phyloP scores from a whole-genome alignment of 352 stramenopile genomes.

The Phytopythium chamaehyphon region DNA sequence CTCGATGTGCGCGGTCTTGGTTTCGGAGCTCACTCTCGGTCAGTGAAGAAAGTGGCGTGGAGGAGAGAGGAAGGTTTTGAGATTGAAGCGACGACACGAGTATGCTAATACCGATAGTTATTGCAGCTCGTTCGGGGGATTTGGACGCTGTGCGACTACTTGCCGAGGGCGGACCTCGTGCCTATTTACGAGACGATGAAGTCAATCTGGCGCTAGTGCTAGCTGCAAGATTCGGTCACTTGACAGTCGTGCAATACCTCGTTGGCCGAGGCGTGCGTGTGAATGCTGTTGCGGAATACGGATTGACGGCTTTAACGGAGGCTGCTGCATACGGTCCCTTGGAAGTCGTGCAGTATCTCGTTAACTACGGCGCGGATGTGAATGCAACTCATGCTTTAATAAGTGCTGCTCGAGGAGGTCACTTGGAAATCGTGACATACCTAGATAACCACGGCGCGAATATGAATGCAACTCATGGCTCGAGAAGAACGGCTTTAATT shows the following conservation, averaged over 20 bases:
- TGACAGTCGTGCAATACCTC: not conserved
- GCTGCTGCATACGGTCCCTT: not conserved
- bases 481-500: not conserved
- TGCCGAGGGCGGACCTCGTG: not conserved
- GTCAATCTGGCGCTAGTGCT: conserved; percentile 3
- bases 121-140: not conserved
- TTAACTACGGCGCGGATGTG: not conserved
- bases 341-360: not conserved
- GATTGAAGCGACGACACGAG: too few species aligned
- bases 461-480: not conserved
- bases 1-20: too few species aligned
- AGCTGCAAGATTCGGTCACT: conserved; percentile 3
- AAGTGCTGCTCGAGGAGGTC: not conserved
- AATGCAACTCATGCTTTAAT: not conserved
- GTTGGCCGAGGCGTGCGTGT: not conserved
- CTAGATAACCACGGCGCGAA: not conserved
- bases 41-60: not conserved
- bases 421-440: not conserved
- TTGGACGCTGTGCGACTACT: too few species aligned
- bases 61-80: too few species aligned
- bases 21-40: too few species aligned
- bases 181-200: conserved; percentile 1
- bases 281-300: not conserved
- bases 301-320: not conserved
- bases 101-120: not conserved